Conservation (phyloP, 129 eudicot species). For the Dittrichia graveolens region DNA sequence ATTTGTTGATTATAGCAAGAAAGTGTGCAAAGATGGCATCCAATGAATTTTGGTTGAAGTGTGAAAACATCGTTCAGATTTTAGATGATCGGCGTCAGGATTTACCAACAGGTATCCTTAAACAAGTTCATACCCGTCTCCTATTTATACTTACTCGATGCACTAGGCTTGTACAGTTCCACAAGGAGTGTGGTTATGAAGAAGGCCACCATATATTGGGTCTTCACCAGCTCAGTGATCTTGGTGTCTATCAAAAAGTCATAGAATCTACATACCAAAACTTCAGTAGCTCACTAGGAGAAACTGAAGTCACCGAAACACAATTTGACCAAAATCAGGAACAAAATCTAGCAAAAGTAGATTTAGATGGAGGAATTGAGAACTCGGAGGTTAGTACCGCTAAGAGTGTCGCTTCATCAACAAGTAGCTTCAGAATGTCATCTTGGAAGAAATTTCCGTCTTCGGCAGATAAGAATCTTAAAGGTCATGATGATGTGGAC, state of each 20-base stretch:
- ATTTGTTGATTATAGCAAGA: conserved; percentile 71
- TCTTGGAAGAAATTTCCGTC: conserved; percentile 86
- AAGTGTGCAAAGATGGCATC: conserved; percentile 87
- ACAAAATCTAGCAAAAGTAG: conserved; percentile 37
- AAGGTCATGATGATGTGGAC: conserved; percentile 50
- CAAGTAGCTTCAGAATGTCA: conserved; percentile 64
- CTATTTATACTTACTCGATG: conserved; percentile 90
- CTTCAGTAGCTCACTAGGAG: conserved; percentile 37
- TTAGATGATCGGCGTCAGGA: conserved; percentile 95
- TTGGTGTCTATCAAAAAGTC: conserved; percentile 64
- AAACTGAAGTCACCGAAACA: conserved; percentile 38
- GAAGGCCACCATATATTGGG: conserved; percentile 64
- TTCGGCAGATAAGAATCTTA: conserved; percentile 54
- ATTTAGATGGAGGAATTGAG: conserved; percentile 34
- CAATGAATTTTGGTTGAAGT: conserved; percentile 79
- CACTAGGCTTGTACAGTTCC: conserved; percentile 94
- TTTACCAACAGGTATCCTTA: conserved; percentile 83
- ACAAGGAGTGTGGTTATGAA: conserved; percentile 91
- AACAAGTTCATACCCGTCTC: conserved; percentile 87
- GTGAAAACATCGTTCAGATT: conserved; percentile 87
- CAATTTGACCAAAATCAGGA: conserved; percentile 36
- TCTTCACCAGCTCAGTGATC: conserved; percentile 83
- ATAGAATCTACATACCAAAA: conserved; percentile 40
- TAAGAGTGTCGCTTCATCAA: conserved; percentile 60
- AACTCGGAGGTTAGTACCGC: conserved; percentile 64